Evolutionary conservation across 768 basidiomycete species (phyloP).

Genomic region (Kwoniella sp.): DNA sequence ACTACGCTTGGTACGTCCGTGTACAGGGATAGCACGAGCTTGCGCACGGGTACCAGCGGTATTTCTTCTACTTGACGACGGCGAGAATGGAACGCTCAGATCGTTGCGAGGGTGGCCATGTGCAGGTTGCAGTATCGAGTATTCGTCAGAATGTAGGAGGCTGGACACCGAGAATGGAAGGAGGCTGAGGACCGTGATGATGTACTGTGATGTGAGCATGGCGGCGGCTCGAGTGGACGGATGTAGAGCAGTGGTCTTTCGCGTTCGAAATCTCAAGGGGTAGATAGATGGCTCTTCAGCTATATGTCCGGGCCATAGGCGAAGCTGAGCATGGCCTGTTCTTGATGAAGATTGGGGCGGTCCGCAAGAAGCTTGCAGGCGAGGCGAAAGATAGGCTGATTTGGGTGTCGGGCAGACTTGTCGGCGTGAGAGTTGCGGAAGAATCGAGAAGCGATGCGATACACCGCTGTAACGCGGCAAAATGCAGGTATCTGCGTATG

Average conservation of each 20-base stretch:
- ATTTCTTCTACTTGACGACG: background rate
- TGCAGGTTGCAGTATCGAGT: background rate
- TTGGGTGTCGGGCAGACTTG: slow-evolving; percentile 14
- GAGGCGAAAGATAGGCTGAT: no score
- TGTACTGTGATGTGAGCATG: slow-evolving; percentile 19
- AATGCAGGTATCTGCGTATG: background rate
- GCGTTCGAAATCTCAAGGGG: no score
- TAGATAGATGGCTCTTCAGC: background rate
- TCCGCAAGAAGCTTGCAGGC: no score
- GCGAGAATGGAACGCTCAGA: background rate
- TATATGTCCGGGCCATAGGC: background rate
- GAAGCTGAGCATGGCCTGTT: slow-evolving; percentile 2
- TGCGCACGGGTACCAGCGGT: background rate
- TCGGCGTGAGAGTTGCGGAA: slow-evolving; percentile 1
- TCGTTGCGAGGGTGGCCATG: background rate
- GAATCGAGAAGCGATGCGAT: background rate
- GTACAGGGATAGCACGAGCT: background rate
- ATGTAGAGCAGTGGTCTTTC: no score
- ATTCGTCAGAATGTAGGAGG: background rate
- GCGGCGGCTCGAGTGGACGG: background rate
- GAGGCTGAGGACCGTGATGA: slow-evolving; percentile 25
- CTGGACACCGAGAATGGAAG: slow-evolving; percentile 21
- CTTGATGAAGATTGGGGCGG: no score
- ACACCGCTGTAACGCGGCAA: slow-evolving; percentile 2
- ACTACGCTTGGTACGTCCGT: background rate